Evolutionary conservation across 2,329 filamentous ascomycete species (phyloP).

Genomic region (Xenoacremonium recifei): DNA sequence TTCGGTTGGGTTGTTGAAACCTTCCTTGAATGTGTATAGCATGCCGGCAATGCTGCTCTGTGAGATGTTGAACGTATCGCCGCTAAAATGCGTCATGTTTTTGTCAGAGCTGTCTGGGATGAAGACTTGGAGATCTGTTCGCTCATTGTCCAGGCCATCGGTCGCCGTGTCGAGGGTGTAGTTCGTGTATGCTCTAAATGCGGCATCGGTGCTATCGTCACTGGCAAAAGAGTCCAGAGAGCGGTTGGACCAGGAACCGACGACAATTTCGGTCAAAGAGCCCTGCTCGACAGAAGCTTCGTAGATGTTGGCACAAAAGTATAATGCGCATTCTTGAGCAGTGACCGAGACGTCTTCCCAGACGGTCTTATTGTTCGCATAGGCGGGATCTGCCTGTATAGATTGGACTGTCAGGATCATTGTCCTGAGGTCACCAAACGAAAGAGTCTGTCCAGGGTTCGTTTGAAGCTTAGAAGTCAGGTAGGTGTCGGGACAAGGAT

Average conservation of each 20-base stretch:
- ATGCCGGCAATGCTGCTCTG: background rate
- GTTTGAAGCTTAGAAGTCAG: constrained; percentile 3
- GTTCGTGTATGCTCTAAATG: constrained; percentile 4
- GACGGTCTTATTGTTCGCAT: background rate
- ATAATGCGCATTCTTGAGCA: constrained; percentile 8
- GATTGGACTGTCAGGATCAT: constrained; percentile 9
- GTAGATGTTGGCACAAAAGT: constrained; percentile 11
- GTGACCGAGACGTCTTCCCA: constrained; percentile 8
- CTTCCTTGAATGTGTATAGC: background rate
- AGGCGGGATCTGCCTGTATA: constrained; percentile 3
- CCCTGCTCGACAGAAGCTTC: constrained; percentile 1
- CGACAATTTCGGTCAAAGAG: constrained; percentile 1
- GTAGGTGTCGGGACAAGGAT: constrained; percentile 4
- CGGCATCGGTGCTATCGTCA: fast-evolving
- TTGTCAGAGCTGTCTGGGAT: constrained; percentile 1
- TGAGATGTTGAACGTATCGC: constrained; percentile 8
- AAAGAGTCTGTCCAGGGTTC: constrained; percentile 6
- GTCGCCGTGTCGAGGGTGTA: constrained; percentile 1
- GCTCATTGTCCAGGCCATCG: background rate
- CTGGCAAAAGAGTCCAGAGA: background rate
- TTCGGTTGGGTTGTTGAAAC: background rate
- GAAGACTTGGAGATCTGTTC: constrained; percentile 7
- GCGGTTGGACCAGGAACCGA: constrained; percentile 1
- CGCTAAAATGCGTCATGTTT: background rate
- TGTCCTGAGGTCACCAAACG: constrained; percentile 1